phyloP scores from a whole-genome alignment of 306 rosid genomes.

The Cucumis sativus region Cucumber_9930_V3 NC_026656.2:2117001-2117500 shows the following conservation, averaged over 20 bases:
- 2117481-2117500: slow-evolving; percentile 36
- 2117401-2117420: slow-evolving; percentile 95
- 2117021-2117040: too few species aligned
- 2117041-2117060: too few species aligned
- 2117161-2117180: slow-evolving; percentile 94
- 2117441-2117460: slow-evolving; percentile 85
- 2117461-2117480: slow-evolving; percentile 95
- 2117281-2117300: slow-evolving; percentile 92
- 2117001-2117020: too few species aligned
- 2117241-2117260: slow-evolving; percentile 41
- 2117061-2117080: too few species aligned
- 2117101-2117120: slow-evolving; percentile 93
- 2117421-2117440: slow-evolving; percentile 51
- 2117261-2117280: slow-evolving; percentile 45
- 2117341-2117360: slow-evolving; percentile 85
- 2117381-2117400: slow-evolving; percentile 95
- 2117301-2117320: slow-evolving; percentile 73
- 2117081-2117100: slow-evolving; percentile 56
- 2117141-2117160: slow-evolving; percentile 73
- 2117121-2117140: slow-evolving; percentile 93
- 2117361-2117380: slow-evolving; percentile 93
- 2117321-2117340: slow-evolving; percentile 90
- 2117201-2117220: too few species aligned
- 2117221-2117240: background rate
- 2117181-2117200: slow-evolving; percentile 25